A percentile compares a stretch with the other conserved stretches of the same genome.
Evolutionary conservation across 352 stramenopile species (phyloP).

Genomic region (Saprolegnia parasitica): DNA sequence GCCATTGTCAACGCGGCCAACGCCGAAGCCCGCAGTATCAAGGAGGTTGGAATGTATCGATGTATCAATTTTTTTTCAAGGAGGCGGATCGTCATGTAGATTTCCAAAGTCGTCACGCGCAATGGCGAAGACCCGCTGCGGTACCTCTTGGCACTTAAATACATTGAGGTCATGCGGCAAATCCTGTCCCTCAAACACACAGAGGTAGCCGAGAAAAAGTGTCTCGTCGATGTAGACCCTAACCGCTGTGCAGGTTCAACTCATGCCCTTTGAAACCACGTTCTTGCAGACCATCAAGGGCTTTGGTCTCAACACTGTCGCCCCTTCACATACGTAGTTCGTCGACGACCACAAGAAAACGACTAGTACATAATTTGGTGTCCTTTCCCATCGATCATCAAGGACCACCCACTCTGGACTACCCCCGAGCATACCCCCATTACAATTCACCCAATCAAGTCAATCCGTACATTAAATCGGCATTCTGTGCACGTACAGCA

Average conservation of each 20-base stretch:
- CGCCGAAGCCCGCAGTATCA: conserved; percentile 34
- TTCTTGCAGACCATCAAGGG: conserved; percentile 33
- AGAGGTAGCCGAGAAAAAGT: not conserved
- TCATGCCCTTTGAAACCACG: conserved; percentile 35
- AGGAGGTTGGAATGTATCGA: conserved; percentile 13
- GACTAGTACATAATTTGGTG: no score
- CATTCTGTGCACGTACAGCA: no score
- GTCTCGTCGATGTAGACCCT: not conserved
- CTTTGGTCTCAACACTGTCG: conserved; percentile 35
- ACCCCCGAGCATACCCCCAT: no score
- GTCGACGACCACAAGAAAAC: no score
- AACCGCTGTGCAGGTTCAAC: conserved; percentile 14
- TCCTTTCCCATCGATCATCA: no score
- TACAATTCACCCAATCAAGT: no score
- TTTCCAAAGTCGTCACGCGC: conserved; percentile 31
- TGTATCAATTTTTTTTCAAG: not conserved
- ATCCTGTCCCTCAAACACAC: conserved; percentile 30
- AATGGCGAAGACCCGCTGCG: conserved; percentile 34
- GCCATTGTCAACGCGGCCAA: conserved; percentile 37
- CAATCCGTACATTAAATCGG: no score
- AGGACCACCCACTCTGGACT: no score
- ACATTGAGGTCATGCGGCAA: conserved; percentile 37
- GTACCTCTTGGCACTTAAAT: conserved; percentile 40
- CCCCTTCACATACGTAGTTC: not conserved
- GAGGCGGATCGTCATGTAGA: conserved; percentile 21